Base-by-base conservation (phyloP, 2,329 filamentous ascomycete genomes). In the Claviceps quebecensis region DNA sequence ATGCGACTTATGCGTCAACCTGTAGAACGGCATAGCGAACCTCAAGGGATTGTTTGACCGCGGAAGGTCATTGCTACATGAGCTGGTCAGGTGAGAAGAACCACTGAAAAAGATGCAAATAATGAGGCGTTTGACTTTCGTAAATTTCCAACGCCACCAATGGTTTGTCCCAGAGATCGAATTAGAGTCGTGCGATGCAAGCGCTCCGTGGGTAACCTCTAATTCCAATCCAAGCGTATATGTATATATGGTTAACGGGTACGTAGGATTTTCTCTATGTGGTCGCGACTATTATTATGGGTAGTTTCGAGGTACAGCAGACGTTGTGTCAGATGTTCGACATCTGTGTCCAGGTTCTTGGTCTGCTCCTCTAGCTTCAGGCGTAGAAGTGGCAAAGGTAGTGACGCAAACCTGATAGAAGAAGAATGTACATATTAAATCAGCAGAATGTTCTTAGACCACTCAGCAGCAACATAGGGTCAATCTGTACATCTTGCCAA, bases 221-320 rank as follows among this genome's bases (percentile, higher is more conserved):
- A 9, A 29, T 29, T 29, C 26, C 26, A 29, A 29, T 29, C 26
- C 26, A 29, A 29, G 26, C 26, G 26, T 29, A 29, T 9, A 8
- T 29, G 2, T 29, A 29, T 7, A 29, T 29, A 8, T 29, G 26
- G 26, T 62, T 49, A 63, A 50, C 68, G 77, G 69, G 63, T 79
- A 78, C 62, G 58, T 29, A 97, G 77, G 64, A 97, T 91, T 67
- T 89, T 85, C 65, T 95, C 85, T 59, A 97, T 84, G 63, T 95
- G 88, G 58, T 90, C 83, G 59, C 85, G 83, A 68, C 89, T 95
- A 63, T 97, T 98, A 72, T 94, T 89, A 65, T 88, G 86, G 48
- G 93, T 97, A 53, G 88, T 95, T 72, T 97, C 91, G 45, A 97
- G 75, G 64, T 96, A 97, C 60, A 91, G 81, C 60, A 96, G 73